A percentile compares a stretch with the other conserved stretches of the same genome.
Conservation (phyloP, 306 rosid species). For the Inga leiocalycina region DNA sequence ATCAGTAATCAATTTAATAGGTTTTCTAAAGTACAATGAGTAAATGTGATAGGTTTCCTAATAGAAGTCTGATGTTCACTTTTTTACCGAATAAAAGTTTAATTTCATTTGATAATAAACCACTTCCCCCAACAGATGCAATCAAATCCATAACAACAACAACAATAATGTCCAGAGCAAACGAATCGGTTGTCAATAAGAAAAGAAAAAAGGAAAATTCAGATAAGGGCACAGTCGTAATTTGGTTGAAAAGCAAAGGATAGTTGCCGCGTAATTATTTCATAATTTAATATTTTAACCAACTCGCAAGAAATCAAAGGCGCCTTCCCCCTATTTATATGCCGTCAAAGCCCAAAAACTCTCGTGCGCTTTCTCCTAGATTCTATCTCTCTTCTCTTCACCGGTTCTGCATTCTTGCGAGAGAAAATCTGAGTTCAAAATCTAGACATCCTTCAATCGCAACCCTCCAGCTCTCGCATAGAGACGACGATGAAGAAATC, state of each 20-base stretch:
- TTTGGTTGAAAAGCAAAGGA: neutral
- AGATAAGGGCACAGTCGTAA: conserved; percentile 14
- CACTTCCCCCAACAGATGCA: too few relatives aligned
- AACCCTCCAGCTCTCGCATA: neutral
- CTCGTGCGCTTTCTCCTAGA: neutral
- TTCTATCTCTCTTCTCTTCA: conserved; percentile 23
- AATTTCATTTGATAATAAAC: too few relatives aligned
- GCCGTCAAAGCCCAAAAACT: conserved; percentile 20
- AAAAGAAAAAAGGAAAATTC: neutral
- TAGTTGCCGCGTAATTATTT: conserved; percentile 48
- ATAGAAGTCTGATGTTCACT: too few relatives aligned
- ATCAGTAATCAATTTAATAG: too few relatives aligned
- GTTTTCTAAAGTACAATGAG: neutral
- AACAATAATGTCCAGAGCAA: too few relatives aligned
- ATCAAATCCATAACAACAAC: too few relatives aligned
- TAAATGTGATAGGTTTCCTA: neutral
- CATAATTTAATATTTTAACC: neutral
- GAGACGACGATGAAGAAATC: conserved; percentile 43
- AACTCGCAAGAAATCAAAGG: neutral
- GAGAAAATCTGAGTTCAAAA: neutral
- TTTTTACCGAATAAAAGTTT: too few relatives aligned
- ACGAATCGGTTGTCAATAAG: neutral
- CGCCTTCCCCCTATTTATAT: conserved; percentile 22
- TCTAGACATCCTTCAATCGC: neutral
- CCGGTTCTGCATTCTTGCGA: conserved; percentile 2